A percentile compares a stretch with the other conserved stretches of the same genome.
Conservation (phyloP, 2,329 filamentous ascomycete genomes). For the Fusarium papillatum region DNA sequence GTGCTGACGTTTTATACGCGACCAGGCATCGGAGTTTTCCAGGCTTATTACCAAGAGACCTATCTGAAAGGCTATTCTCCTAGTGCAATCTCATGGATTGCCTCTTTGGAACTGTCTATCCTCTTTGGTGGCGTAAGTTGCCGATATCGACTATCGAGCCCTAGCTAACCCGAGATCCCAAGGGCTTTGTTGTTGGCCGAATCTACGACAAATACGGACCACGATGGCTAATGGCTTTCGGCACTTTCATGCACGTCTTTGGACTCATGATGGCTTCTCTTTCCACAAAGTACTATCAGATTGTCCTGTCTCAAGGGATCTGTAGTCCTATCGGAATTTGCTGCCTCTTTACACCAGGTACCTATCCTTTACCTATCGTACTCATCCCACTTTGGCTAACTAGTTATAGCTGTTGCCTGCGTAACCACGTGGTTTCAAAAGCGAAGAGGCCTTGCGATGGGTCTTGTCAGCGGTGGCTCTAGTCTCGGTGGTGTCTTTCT, state of each 20-base stretch:
- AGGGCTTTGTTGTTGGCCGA: conserved; percentile 72
- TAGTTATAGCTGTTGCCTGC: conserved; percentile 5
- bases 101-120: not conserved
- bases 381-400: not conserved
- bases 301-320: conserved; percentile 56
- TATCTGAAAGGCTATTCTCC: not conserved
- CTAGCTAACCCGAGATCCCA: fast-evolving
- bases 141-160: too few species aligned
- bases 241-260: conserved; percentile 70
- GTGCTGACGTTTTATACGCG: not conserved
- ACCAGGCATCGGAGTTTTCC: not conserved
- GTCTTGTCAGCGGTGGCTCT: conserved; percentile 51
- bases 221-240: conserved; percentile 64
- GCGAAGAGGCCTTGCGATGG: conserved; percentile 52
- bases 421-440: conserved; percentile 47
- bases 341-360: conserved; percentile 50
- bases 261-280: conserved; percentile 74
- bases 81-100: conserved; percentile 6
- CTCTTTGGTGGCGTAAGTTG: conserved; percentile 4
- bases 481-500: conserved; percentile 56
- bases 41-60: not conserved
- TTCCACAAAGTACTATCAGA: conserved; percentile 54
- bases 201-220: conserved; percentile 76
- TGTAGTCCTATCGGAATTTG: conserved; percentile 52
- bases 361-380: fast-evolving